Evolutionary conservation across 768 basidiomycete genomes (phyloP).

Genomic region (Nidularia pulvinata): DNA sequence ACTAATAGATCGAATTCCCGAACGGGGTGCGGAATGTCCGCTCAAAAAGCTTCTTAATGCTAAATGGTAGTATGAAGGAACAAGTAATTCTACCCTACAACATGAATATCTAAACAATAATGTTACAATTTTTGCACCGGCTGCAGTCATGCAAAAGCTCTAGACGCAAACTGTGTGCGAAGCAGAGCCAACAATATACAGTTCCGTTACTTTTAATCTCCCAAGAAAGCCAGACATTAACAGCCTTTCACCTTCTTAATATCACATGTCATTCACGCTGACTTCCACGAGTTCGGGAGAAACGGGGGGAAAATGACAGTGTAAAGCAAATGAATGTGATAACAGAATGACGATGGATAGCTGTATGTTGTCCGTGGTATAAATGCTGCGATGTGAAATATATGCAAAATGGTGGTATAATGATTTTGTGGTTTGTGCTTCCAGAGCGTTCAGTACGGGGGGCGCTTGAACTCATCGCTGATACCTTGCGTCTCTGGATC

Average conservation of each 20-base stretch:
- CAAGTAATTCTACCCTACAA: neutral
- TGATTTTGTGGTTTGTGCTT: neutral
- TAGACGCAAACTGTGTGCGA: too few species aligned
- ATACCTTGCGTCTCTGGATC: conserved; percentile 64
- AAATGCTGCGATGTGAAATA: neutral
- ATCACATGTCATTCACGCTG: too few species aligned
- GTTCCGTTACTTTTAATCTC: too few species aligned
- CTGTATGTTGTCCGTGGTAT: neutral
- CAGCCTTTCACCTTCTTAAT: too few species aligned
- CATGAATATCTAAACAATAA: neutral
- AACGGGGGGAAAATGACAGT: neutral
- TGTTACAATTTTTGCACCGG: neutral
- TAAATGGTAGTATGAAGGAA: too few species aligned
- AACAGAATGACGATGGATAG: neutral
- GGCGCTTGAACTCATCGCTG: conserved; percentile 64
- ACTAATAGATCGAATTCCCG: too few species aligned
- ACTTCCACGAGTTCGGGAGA: neutral
- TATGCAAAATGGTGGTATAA: conserved; percentile 1
- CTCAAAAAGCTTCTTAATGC: too few species aligned
- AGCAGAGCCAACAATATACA: too few species aligned
- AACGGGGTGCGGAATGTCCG: too few species aligned
- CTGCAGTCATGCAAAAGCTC: neutral
- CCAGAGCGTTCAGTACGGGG: conserved; percentile 32
- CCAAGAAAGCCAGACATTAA: too few species aligned
- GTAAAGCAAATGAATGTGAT: neutral